Base-by-base conservation (phyloP, 2,329 filamentous ascomycete species). In the Fusarium chaquense region DNA sequence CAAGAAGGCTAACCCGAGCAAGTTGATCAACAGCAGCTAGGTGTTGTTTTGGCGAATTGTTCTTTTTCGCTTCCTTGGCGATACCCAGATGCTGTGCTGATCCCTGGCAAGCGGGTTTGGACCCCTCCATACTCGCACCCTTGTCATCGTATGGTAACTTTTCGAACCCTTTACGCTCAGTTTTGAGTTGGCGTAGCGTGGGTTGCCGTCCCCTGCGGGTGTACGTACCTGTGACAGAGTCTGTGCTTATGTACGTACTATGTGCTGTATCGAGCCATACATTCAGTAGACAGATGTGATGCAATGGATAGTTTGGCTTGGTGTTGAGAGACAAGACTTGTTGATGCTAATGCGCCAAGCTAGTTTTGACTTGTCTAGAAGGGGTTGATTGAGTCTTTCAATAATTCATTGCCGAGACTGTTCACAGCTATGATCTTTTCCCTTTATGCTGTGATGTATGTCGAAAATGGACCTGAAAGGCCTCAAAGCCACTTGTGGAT, bases 1-100 rank as follows among this genome's bases (percentile, higher is more conserved):
- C 36, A 60, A 32, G 13, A 51, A 41, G 60, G 33, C 50, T 40
- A 47, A 36, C 12, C 49, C 18, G 18, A 55, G 44, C 36, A 67
- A 53, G 33, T 54, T 64, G 52, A 70, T 70, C 41, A 36, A 56
- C 59, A 56, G 54, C n/a, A 67, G 44, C 53, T 49, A 59, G 62
- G 51, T 56, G 65, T 61, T 36, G 61, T 56, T 73, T 66, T 65
- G 63, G 62, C 65, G 62, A 75, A 62, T 74, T 63, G 70, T 75
- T 75, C 73, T 70, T 74, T 75, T 74, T 71, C 64, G 64, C 71
- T 75, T 75, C 73, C 71, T 73, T 75, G 69, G 71, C 59, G 61
- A 68, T 62, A 66, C 62, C 67, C 52, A 65, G 65, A 55, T 61
- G 53, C 55, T 54, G 53, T 65, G 57, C 40, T 67, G 54, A 72